These are phyloP conservation scores for Haplosporangium gracile DNA, from an alignment of 192 early-diverging fungal genomes.

Conservation along the genomic window DNA sequence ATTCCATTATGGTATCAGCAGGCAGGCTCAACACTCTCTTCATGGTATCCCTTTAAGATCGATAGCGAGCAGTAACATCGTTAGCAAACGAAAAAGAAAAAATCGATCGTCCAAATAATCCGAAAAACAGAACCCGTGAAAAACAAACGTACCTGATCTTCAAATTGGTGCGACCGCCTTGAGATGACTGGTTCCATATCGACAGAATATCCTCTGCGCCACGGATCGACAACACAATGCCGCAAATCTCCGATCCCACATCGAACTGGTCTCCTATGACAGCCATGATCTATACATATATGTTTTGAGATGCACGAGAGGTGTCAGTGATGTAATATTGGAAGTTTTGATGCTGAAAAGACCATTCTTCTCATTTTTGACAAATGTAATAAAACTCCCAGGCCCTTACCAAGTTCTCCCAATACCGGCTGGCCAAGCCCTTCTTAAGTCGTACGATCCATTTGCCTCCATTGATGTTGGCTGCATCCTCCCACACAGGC, in stretches of 20 bases:
- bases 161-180: conserved; percentile 84
- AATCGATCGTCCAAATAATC: no score
- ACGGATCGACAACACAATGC: conserved; percentile 92
- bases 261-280: conserved; percentile 94
- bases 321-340: not conserved
- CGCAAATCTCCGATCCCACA: conserved; percentile 90
- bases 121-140: not conserved
- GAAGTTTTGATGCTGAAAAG: no score
- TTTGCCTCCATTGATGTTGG: conserved; percentile 90
- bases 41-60: conserved; percentile 78
- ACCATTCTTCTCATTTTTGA: not conserved
- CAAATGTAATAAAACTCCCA: not conserved
- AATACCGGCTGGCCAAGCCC: conserved; percentile 90
- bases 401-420: conserved; percentile 83
- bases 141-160: conserved; percentile 66
- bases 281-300: conserved; percentile 73
- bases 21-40: conserved; percentile 88
- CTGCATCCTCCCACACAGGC: conserved; percentile 95
- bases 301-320: conserved; percentile 1
- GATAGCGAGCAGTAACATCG: no score
- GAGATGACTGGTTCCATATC: conserved; percentile 92
- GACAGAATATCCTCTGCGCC: conserved; percentile 95
- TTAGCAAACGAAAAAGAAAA: no score
- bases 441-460: conserved; percentile 97
- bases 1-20: conserved; percentile 89